phyloP scores from a whole-genome alignment of 768 basidiomycete species.

The Lactarius akahatsu region DNA sequence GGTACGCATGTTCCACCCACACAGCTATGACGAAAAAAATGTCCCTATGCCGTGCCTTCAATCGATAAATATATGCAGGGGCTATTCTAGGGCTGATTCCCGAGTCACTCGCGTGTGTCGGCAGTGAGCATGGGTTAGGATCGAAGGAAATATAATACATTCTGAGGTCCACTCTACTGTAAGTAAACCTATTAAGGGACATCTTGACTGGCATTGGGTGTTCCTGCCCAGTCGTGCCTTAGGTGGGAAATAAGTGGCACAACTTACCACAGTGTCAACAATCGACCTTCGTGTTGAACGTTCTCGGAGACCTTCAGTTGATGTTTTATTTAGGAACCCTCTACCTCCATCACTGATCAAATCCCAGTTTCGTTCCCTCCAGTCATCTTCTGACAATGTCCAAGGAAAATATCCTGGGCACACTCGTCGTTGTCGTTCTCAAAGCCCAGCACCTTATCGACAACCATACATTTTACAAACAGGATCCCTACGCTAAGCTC shows the following conservation, averaged over 20 bases:
- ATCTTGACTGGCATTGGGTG: neutral
- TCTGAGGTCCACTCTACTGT: neutral
- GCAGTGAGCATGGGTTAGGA: neutral
- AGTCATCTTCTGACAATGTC: slow-evolving; percentile 16
- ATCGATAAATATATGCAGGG: neutral
- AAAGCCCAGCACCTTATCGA: slow-evolving; percentile 83
- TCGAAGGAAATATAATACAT: neutral
- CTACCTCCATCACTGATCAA: neutral
- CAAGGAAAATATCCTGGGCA: slow-evolving; percentile 51
- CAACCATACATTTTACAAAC: slow-evolving; percentile 85
- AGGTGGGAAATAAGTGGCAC: neutral
- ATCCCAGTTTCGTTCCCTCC: neutral
- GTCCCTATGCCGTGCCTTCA: neutral
- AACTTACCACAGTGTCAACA: neutral
- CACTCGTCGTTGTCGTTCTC: slow-evolving; percentile 79
- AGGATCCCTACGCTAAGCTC: slow-evolving; percentile 79
- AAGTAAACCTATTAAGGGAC: too few relatives aligned
- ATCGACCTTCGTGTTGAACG: neutral
- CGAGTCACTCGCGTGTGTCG: too few relatives aligned
- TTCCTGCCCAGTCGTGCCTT: neutral
- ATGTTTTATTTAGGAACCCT: neutral
- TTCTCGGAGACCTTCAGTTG: neutral
- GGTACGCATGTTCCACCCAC: neutral
- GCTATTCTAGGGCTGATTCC: neutral
- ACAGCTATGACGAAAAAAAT: neutral